Evolutionary conservation across 2,329 filamentous ascomycete genomes (phyloP).

Genomic region (Talaromyces pinophilus): DNA sequence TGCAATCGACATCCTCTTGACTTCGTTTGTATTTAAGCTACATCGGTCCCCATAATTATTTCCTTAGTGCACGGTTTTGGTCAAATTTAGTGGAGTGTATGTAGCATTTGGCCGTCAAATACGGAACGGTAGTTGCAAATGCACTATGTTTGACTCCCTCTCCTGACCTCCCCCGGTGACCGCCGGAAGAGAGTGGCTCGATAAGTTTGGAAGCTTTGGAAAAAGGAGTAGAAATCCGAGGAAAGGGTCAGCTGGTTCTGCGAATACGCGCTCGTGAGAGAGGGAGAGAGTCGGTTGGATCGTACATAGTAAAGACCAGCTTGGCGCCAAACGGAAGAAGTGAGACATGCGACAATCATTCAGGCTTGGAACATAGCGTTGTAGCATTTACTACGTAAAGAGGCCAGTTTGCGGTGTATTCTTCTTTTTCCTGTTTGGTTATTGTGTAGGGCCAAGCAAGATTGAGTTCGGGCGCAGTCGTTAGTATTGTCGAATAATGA

Average conservation of each 20-base stretch:
- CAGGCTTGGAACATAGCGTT: not conserved
- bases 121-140: not conserved
- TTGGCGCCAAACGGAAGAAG: constrained; percentile 2
- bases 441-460: not conserved
- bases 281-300: not conserved
- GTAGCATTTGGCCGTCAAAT: not conserved
- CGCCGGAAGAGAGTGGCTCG: not conserved
- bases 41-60: constrained; percentile 1
- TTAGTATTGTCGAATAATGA: not conserved
- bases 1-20: not conserved
- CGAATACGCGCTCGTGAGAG: not conserved
- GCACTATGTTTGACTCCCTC: not conserved
- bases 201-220: not conserved
- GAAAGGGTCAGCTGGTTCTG: not conserved
- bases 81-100: not conserved
- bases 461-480: constrained; percentile 7
- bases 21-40: constrained; percentile 8
- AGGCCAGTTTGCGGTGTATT: not conserved
- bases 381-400: not conserved
- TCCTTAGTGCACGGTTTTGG: not conserved
- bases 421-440: not conserved
- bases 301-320: not conserved
- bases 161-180: constrained; percentile 1
- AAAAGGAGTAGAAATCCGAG: constrained; percentile 10
- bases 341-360: constrained; percentile 8